Conservation (phyloP, 768 basidiomycete species). For the Pisolithus marmoratus region DNA sequence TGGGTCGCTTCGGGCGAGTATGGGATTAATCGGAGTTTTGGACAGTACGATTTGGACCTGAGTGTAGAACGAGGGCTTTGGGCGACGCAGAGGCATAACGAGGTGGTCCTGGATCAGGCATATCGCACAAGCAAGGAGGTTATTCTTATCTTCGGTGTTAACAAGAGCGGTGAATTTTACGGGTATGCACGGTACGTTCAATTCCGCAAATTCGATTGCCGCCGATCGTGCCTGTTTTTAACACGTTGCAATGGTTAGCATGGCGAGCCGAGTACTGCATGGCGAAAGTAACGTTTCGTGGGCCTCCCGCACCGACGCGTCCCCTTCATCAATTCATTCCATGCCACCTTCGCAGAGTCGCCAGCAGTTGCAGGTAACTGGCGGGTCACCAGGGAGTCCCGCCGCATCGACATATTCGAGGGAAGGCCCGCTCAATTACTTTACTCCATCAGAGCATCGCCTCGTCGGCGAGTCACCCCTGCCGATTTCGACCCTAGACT, state of each 20-base stretch:
- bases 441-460: constrained; percentile 34
- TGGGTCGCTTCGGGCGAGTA: neutral
- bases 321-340: constrained; percentile 27
- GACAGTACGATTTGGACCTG: constrained; percentile 69
- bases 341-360: constrained; percentile 13
- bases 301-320: constrained; percentile 41
- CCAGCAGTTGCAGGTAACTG: constrained; percentile 1
- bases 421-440: constrained; percentile 15
- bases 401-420: neutral
- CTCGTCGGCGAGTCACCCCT: constrained; percentile 42
- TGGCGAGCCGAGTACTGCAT: constrained; percentile 59
- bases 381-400: constrained; percentile 12
- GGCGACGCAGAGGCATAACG: constrained; percentile 93
- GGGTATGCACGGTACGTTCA: constrained; percentile 75
- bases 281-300: constrained; percentile 51
- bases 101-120: constrained; percentile 86
- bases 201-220: constrained; percentile 8
- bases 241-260: constrained; percentile 30
- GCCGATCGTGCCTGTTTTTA: neutral
- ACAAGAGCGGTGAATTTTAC: constrained; percentile 92
- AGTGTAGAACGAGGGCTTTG: constrained; percentile 77
- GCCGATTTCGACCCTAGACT: constrained; percentile 15
- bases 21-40: neutral
- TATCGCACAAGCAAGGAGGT: constrained; percentile 89
- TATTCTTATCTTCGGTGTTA: constrained; percentile 86